Evolutionary conservation across 257 asterid species (phyloP), one percentile per base, ranked within the genome.

Genomic region (Marsdenia floribunda): DNA sequence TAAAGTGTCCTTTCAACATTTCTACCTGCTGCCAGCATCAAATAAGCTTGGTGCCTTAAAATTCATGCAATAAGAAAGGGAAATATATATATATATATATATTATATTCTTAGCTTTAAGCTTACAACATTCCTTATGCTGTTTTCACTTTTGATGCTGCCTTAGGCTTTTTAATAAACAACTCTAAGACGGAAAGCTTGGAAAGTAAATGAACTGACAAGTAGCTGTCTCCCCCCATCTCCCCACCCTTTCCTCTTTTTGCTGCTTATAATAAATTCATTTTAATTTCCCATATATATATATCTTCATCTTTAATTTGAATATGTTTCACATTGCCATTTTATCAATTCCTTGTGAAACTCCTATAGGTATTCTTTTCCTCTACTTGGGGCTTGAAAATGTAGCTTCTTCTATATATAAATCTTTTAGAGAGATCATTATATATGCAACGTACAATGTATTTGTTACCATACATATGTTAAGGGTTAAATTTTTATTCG

Each of bases 321-420:
- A 71, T 67, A 1, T 24, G 71, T 75, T 82, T 75, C 33, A 67
- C 57, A 66, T 66, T 13, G 15, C 22, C 7, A 38, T 16, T 9
- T 66, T 38, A 66, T 21, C 64, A 9, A 58, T 58, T 60, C 9
- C 40, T 29, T 26, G 5, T 2, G 65, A 72, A 71, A 76, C 78
- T 66, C 82, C 77, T 73, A 3, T 78, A 38, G 70, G 74, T 80
- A 84, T 86, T 86, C 85, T 67, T 81, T 83, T 46, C 65, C 68
- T 18, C 82, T 6, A 37, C 22, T 37, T n/a, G 59, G 59, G 42
- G 22, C 4, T n/a, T 42, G 13, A 53, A 18, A 3, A 53, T 2
- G 24, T 29, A 29, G 0, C 33, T 29, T 29, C 33, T 29, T n/a
- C n/a, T n/a, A n/a, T n/a, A n/a, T n/a, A n/a, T n/a, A n/a, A n/a